Percentiles rank a stretch among this genome's conserved stretches.
phyloP scores from a whole-genome alignment of 73 alveolate genomes.

The Tetrahymena elliotti region DNA sequence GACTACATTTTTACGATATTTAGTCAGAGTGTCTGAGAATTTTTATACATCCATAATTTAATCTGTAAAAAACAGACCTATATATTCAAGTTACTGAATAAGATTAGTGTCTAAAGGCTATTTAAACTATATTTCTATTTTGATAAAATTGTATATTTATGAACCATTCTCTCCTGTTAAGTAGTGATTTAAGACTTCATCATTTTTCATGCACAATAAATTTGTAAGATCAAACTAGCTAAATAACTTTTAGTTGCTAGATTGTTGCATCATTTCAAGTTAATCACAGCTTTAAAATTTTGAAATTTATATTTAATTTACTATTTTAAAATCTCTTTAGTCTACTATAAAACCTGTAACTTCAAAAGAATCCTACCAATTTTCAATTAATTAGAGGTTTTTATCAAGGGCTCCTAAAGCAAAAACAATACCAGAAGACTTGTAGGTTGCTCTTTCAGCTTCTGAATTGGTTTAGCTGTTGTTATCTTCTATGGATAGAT shows the following conservation, averaged over 20 bases:
- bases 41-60: not conserved
- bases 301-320: not conserved
- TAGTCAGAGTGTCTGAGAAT: not conserved
- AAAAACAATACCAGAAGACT: not conserved
- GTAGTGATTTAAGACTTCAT: not conserved
- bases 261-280: not conserved
- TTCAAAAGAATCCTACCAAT: not conserved
- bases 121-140: not conserved
- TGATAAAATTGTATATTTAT: not conserved
- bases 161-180: not conserved
- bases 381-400: not conserved
- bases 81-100: not conserved
- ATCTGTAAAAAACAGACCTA: not conserved
- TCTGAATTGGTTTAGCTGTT: not conserved
- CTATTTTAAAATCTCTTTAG: not conserved
- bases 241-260: not conserved
- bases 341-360: not conserved
- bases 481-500: not conserved
- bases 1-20: not conserved
- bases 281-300: not conserved
- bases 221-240: not conserved
- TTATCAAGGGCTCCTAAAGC: not conserved
- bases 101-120: not conserved
- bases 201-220: not conserved
- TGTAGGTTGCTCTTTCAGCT: not conserved